These are phyloP conservation scores for Exophiala xenobiotica DNA, from an alignment of 2,329 filamentous ascomycete genomes.

Conservation along the genomic window DNA sequence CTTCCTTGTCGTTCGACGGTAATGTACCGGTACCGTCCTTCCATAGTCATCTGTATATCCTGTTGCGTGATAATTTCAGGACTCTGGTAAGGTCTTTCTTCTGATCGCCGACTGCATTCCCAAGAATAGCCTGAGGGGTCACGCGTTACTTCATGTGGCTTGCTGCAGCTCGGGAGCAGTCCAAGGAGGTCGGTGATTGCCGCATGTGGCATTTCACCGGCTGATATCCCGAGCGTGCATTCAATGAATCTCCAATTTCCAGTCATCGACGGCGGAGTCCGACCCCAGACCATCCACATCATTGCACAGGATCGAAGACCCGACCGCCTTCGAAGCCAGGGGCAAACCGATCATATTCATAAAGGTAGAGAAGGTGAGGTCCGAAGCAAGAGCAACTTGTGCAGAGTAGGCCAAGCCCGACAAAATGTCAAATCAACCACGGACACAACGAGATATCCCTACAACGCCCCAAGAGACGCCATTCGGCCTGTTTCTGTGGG, in stretches of 20 bases:
- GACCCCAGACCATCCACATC: no score
- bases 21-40: not conserved
- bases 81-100: not conserved
- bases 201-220: conserved; percentile 5
- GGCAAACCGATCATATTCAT: no score
- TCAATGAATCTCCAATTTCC: not conserved
- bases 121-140: not conserved
- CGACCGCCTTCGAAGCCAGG: no score
- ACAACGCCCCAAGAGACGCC: conserved; percentile 6
- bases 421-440: conserved; percentile 1
- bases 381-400: no score
- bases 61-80: not conserved
- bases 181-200: not conserved
- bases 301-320: no score
- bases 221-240: not conserved
- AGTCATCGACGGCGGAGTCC: not conserved
- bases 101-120: not conserved
- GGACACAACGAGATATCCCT: conserved; percentile 24
- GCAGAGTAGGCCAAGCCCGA: no score
- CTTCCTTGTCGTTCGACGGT: conserved; percentile 1
- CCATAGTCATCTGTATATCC: not conserved
- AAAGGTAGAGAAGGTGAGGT: no score
- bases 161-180: not conserved
- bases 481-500: conserved; percentile 30
- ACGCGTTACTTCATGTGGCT: not conserved